Base-by-base conservation (phyloP, 2,329 filamentous ascomycete species). In the Hypoxylon sp. region DNA sequence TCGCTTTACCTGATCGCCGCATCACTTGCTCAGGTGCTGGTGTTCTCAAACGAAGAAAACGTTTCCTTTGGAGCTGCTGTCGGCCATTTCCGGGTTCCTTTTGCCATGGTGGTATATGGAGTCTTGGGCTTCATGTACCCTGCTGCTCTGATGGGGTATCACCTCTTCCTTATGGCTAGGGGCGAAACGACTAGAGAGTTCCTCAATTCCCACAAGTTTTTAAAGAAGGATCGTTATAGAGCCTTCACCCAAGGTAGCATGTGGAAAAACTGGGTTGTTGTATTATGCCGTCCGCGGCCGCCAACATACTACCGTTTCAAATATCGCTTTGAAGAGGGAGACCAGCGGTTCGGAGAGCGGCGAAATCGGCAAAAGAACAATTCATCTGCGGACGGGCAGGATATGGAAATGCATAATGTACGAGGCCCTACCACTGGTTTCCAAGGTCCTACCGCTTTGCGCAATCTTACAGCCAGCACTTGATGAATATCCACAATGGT, bases 111-210 rank as follows among this genome's bases (percentile, higher is more conserved):
- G 70, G 89, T 98, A 54, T 96, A 97, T 75, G 91, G 90, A 7
- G 80, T 93, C 46, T 69, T 99, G 40, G 88, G 85, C 0, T 86
- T 91, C 40, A 84, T 90, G 4, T 99, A 99, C 77, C 95, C 95
- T 0, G 87, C 90, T 40, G 92, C 93, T 44, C 82, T 99, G 4
- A 92, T 89, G 82, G 86, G 87, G 20, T 99, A 99, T 77, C 96
- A 99, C 79, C 76, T 98, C 48, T 97, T 97, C 80, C 84, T 99
- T 44, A 93, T 96, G 81, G 91, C 89, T 5, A 86, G 95, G 30
- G 96, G 95, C 50, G 95, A 99, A 82, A 99, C 95, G 0, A 99
- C 96, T 0, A 86, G 96, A 71, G 96, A 99, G 79, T 97, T 97
- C 77, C 88, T 99, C 69, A 97, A 97, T 79, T 94, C 92, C 3